phyloP scores from a whole-genome alignment of 1,139 yeast species.

The Yamadazyma sp. region DNA sequence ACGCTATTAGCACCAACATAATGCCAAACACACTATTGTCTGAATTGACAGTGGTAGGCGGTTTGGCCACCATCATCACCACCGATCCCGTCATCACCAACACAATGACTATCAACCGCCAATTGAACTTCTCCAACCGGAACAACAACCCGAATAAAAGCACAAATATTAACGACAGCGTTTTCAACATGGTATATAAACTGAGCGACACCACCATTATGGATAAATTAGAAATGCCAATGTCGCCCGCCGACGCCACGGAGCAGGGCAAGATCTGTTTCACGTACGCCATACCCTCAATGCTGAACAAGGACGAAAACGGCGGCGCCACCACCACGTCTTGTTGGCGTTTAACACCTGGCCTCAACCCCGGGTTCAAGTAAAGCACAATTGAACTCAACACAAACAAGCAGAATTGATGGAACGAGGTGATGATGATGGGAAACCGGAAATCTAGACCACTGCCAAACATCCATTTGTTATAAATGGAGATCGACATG shows the following conservation, averaged over 20 bases:
- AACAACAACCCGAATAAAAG: slow-evolving; percentile 81
- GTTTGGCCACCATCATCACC: slow-evolving; percentile 73
- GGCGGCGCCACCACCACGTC: slow-evolving; percentile 33
- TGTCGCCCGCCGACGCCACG: slow-evolving; percentile 86
- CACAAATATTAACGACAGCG: slow-evolving; percentile 84
- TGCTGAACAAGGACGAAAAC: slow-evolving; percentile 35
- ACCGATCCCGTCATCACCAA: slow-evolving; percentile 80
- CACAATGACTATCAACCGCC: slow-evolving; percentile 68
- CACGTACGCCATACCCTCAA: slow-evolving; percentile 32
- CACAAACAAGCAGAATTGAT: slow-evolving; percentile 69
- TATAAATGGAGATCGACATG: slow-evolving; percentile 78
- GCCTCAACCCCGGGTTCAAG: slow-evolving; percentile 49
- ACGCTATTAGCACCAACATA: slow-evolving; percentile 69
- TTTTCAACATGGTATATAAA: slow-evolving; percentile 90
- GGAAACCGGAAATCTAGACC: slow-evolving; percentile 79
- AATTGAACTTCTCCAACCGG: slow-evolving; percentile 68
- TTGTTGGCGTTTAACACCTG: background rate
- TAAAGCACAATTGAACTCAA: slow-evolving; percentile 47
- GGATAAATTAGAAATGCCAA: slow-evolving; percentile 87
- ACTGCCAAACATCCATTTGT: slow-evolving; percentile 95
- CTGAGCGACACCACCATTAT: slow-evolving; percentile 76
- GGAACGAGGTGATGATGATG: slow-evolving; percentile 77
- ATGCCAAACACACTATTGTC: slow-evolving; percentile 53
- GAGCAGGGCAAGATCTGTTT: slow-evolving; percentile 80
- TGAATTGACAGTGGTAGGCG: slow-evolving; percentile 18